Conservation (phyloP, 768 basidiomycete species). For the Mycena metata region DNA sequence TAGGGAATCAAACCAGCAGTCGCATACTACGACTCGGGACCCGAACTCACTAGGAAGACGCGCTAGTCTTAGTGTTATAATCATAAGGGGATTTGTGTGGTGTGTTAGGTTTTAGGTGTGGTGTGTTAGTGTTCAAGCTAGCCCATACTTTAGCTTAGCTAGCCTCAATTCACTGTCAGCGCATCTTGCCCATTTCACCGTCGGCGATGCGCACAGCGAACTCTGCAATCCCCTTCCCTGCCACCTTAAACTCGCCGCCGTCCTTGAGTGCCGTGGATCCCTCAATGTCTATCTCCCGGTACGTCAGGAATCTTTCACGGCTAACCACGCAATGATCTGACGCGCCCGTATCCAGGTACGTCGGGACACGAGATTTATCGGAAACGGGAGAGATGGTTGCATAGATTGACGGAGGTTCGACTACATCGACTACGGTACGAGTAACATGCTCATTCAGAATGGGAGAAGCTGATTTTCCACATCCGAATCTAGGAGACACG, state of each 20-base stretch:
- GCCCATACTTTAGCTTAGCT: too few species aligned
- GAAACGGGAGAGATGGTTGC: not conserved
- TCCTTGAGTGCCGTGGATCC: not conserved
- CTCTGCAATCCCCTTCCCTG: constrained; percentile 6
- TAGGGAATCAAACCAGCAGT: too few species aligned
- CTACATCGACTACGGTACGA: constrained; percentile 24
- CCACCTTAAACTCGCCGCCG: not conserved
- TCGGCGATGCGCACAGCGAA: not conserved
- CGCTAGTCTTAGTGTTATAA: too few species aligned
- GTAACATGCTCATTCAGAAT: constrained; percentile 22
- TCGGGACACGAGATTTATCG: not conserved
- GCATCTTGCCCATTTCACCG: too few species aligned
- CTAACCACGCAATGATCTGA: constrained; percentile 16
- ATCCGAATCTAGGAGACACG: constrained; percentile 9
- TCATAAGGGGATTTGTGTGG: too few species aligned
- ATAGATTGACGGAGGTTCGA: not conserved
- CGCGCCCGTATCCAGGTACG: constrained; percentile 2
- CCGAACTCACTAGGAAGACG: too few species aligned
- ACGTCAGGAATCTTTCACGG: constrained; percentile 3
- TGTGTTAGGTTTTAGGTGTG: too few species aligned
- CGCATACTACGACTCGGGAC: too few species aligned
- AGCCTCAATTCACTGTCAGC: too few species aligned
- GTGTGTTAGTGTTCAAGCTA: too few species aligned
- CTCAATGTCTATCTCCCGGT: not conserved
- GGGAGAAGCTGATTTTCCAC: constrained; percentile 24